These are phyloP conservation scores for Ambrosiella xylebori DNA, from an alignment of 2,329 filamentous ascomycete species.

Conservation along the genomic window DNA sequence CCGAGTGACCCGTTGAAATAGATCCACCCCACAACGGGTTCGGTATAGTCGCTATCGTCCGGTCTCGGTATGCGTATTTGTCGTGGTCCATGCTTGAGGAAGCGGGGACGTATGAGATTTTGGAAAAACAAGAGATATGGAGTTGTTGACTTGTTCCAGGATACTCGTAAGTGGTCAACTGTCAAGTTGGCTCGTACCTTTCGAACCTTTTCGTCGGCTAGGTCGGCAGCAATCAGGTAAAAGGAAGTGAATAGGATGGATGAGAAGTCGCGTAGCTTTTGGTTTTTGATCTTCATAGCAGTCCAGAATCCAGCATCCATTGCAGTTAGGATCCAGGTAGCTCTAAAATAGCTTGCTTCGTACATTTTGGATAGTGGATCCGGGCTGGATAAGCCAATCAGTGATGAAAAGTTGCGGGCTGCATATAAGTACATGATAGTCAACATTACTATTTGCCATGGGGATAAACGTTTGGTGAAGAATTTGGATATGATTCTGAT, in stretches of 20 bases:
- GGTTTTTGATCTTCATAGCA: constrained; percentile 72
- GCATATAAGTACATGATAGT: constrained; percentile 86
- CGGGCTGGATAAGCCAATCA: constrained; percentile 77
- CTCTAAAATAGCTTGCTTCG: constrained; percentile 78
- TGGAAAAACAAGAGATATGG: constrained; percentile 67
- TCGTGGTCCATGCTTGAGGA: constrained; percentile 67
- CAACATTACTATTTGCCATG: constrained; percentile 77
- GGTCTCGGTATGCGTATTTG: constrained; percentile 74
- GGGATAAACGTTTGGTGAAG: constrained; percentile 54
- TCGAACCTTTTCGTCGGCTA: constrained; percentile 89
- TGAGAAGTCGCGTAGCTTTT: constrained; percentile 65
- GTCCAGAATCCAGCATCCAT: constrained; percentile 97
- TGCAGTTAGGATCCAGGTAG: constrained; percentile 90
- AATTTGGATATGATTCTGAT: constrained; percentile 53
- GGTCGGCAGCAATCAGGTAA: constrained; percentile 82
- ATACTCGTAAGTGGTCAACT: constrained; percentile 76
- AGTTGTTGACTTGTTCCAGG: constrained; percentile 88
- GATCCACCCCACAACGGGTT: constrained; percentile 72
- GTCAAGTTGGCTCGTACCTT: constrained; percentile 77
- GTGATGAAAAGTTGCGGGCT: constrained; percentile 80
- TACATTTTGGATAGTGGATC: constrained; percentile 93
- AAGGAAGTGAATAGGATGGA: constrained; percentile 75
- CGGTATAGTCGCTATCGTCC: constrained; percentile 59
- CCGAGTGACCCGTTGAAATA: constrained; percentile 83
- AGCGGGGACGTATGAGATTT: constrained; percentile 54